Evolutionary conservation across 2,329 filamentous ascomycete species (phyloP), one percentile per base, ranked within the genome.

Genomic region (Penicillium vulpinum): DNA sequence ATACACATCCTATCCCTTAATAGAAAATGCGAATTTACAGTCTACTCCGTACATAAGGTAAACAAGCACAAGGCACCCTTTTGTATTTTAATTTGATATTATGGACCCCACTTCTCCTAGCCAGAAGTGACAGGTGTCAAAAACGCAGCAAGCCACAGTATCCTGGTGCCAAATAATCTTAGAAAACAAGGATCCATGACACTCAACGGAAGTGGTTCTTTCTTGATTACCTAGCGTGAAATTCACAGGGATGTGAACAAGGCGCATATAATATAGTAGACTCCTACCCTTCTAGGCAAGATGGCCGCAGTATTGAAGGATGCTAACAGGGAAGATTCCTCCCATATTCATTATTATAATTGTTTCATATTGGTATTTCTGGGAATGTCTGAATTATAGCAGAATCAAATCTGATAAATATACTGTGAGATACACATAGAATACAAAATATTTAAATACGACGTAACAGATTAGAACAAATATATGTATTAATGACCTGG

Each of bases 121-220:
- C 46, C 38, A 38, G 13, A 55, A 51, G 22, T 55, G 53, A 51
- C 53, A 44, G 53, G 53, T 51, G 53, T 38, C 46, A 51, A 48
- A 24, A 18, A 36, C 7, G 13, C 21, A 24, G 18, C 36, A 54
- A 49, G 51, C 51, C 51, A 54, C 29, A 28, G 51, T 31, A 39
- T 52, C 40, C 33, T 18, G 29, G 18, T 5, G 5, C 21, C 15
- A 50, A 21, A 28, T 10, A 39, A 8, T 6, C 13, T 10, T 2
- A 5, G 22, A 29, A 11, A 38, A 39, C 24, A 40, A 29, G 26
- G 5, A 31, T 29, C 8, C 4, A 16, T 21, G 7, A 16, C 16
- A 7, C 28, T 36, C n/a, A 13, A 28, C 16, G 11, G 21, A 21
- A 18, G 6, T 16, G 16, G 21, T 7, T 21, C 33, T 21, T 15